Percentiles rank a stretch among this genome's conserved stretches.
Conservation (phyloP, 495 filamentous ascomycete genomes). For the Penicillium argentinense region DNA sequence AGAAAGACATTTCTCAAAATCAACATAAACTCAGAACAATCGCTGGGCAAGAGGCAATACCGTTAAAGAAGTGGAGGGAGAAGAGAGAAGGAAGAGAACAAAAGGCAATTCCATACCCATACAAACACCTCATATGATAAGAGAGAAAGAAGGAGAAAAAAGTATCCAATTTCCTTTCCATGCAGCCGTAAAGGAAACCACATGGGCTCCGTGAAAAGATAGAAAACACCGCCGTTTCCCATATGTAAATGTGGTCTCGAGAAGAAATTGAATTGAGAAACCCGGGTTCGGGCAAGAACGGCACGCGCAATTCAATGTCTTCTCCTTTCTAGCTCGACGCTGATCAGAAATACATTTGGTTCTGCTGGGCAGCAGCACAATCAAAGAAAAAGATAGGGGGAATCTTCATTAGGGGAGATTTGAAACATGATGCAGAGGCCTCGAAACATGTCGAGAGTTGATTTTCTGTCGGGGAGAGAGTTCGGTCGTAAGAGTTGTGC, state of each 20-base stretch:
- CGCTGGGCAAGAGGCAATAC: slow-evolving; percentile 5
- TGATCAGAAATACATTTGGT: slow-evolving; percentile 1
- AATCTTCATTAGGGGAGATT: slow-evolving; percentile 12
- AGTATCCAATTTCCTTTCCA: slow-evolving; percentile 16
- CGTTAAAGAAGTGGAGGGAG: not conserved
- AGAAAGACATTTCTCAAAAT: not conserved
- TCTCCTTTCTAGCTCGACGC: not conserved
- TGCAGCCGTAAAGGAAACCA: too few relatives aligned
- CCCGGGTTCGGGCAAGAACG: too few relatives aligned
- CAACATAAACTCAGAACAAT: slow-evolving; percentile 4
- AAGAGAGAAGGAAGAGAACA: not conserved
- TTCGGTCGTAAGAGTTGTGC: not conserved
- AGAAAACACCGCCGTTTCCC: slow-evolving; percentile 5
- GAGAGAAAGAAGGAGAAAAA: slow-evolving; percentile 5
- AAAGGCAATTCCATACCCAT: slow-evolving; percentile 9
- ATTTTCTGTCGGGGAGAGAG: not conserved
- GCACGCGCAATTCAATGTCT: too few relatives aligned
- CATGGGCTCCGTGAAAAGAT: too few relatives aligned
- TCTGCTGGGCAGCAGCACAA: not conserved
- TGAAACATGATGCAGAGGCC: not conserved
- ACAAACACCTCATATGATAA: slow-evolving; percentile 17
- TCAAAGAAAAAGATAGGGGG: slow-evolving; percentile 2
- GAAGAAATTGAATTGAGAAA: slow-evolving; percentile 1
- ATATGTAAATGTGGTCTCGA: slow-evolving; percentile 16
- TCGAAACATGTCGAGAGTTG: not conserved